phyloP scores from a whole-genome alignment of 805 yeast species.

The Saccharomycopsis sp. region DNA sequence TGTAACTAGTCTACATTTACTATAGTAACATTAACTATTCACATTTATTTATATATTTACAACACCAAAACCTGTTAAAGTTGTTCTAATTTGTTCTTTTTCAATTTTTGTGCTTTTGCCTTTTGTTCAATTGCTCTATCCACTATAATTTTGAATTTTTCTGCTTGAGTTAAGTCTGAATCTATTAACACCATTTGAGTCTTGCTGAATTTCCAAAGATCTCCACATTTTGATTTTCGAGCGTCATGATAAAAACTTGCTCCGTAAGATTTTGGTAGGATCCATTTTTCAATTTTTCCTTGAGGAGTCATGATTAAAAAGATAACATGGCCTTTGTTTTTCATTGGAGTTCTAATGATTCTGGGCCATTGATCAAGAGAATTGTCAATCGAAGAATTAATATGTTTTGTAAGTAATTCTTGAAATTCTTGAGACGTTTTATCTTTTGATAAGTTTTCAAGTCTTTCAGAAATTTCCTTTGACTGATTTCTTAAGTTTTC shows the following conservation, averaged over 20 bases:
- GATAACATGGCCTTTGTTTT: constrained; percentile 73
- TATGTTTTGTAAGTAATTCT: constrained; percentile 1
- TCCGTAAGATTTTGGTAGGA: constrained; percentile 67
- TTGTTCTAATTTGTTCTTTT: too few relatives aligned
- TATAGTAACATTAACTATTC: too few relatives aligned
- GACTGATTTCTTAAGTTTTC: constrained; percentile 29
- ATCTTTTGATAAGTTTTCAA: constrained; percentile 2
- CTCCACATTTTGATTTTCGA: constrained; percentile 75
- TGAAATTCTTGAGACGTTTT: too few relatives aligned
- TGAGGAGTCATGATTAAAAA: constrained; percentile 71
- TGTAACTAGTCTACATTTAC: too few relatives aligned
- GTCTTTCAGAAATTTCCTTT: constrained; percentile 2
- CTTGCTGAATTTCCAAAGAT: constrained; percentile 71
- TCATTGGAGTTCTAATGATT: constrained; percentile 57
- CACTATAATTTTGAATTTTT: too few relatives aligned
- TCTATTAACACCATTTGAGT: constrained; percentile 36
- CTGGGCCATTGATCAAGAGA: constrained; percentile 59
- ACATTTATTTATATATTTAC: neutral
- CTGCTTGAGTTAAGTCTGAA: too few relatives aligned
- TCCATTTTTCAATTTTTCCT: constrained; percentile 82
- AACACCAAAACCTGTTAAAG: neutral
- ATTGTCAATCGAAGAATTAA: neutral
- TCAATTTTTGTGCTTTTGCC: too few relatives aligned
- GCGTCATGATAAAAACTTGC: constrained; percentile 81
- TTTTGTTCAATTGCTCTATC: too few relatives aligned